Conservation (phyloP, 2,329 filamentous ascomycete species). For the Colletotrichum sp. region DNA sequence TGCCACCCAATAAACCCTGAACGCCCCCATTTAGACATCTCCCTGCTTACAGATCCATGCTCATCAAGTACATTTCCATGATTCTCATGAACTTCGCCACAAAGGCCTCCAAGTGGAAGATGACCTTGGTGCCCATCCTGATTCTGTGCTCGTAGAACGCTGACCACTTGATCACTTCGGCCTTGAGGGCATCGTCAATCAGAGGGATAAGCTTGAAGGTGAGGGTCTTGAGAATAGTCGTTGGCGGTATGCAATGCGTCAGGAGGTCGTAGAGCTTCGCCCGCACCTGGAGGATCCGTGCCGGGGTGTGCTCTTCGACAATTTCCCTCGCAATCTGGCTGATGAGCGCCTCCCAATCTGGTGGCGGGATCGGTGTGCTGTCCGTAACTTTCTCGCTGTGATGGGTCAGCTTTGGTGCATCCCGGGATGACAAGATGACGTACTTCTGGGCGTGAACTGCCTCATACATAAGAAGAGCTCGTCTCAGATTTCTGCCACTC, state of each 20-base stretch:
- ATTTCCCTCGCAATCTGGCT: constrained; percentile 91
- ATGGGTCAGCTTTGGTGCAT: constrained; percentile 31
- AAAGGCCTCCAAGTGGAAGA: constrained; percentile 98
- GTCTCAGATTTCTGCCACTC: constrained; percentile 87
- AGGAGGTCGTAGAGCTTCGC: constrained; percentile 96
- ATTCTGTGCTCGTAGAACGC: constrained; percentile 98
- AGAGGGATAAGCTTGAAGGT: constrained; percentile 90
- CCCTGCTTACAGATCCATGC: constrained; percentile 69
- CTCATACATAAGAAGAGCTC: constrained; percentile 95
- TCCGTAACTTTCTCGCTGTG: constrained; percentile 87
- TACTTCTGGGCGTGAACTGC: constrained; percentile 97
- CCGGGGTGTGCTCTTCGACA: constrained; percentile 89
- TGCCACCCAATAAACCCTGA: not conserved
- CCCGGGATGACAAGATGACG: constrained; percentile 29
- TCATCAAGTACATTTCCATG: constrained; percentile 89
- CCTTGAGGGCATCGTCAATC: constrained; percentile 88
- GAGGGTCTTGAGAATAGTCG: constrained; percentile 91
- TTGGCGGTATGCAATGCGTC: constrained; percentile 95
- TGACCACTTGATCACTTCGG: constrained; percentile 93
- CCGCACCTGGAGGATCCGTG: constrained; percentile 84
- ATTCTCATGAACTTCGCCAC: constrained; percentile 99
- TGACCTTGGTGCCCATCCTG: constrained; percentile 90
- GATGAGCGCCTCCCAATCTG: constrained; percentile 96
- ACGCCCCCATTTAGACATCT: constrained; percentile 26
- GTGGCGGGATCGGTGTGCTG: constrained; percentile 86